Evolutionary conservation across 2,329 filamentous ascomycete species (phyloP).

Genomic region (Colletotrichum orbiculare): DNA sequence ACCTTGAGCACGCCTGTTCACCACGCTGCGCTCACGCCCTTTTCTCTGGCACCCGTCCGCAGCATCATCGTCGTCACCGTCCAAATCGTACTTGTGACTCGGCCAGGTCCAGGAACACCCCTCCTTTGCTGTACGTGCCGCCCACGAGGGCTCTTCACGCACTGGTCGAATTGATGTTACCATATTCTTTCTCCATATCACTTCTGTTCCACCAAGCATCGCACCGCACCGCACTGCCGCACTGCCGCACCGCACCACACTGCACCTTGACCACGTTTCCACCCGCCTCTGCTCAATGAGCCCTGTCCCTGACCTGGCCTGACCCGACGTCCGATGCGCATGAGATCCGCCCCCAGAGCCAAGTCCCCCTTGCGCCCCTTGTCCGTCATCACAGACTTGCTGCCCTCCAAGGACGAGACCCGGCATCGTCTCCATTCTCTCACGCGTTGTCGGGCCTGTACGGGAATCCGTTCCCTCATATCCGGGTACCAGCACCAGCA

Average conservation of each 20-base stretch:
- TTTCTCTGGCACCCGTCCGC: slow-evolving; percentile 17
- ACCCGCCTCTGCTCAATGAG: slow-evolving; percentile 24
- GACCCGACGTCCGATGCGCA: slow-evolving; percentile 35
- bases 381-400: slow-evolving; percentile 20
- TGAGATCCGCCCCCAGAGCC: slow-evolving; percentile 36
- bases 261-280: slow-evolving; percentile 28
- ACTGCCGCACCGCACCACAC: no score
- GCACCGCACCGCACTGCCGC: no score
- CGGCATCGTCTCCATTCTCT: slow-evolving; percentile 32
- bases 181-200: slow-evolving; percentile 33
- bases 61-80: neutral
- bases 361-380: slow-evolving; percentile 30
- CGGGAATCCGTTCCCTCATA: slow-evolving; percentile 23
- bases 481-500: slow-evolving; percentile 7
- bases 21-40: slow-evolving; percentile 25
- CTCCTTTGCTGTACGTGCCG: slow-evolving; percentile 19
- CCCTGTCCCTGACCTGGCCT: slow-evolving; percentile 33
- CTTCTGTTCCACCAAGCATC: slow-evolving; percentile 17
- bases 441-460: slow-evolving; percentile 29
- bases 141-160: neutral
- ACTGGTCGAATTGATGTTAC: slow-evolving; percentile 27
- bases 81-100: slow-evolving; percentile 3
- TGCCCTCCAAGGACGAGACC: slow-evolving; percentile 28
- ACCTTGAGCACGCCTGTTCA: slow-evolving; percentile 1
- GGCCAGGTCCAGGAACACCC: slow-evolving; percentile 8